Conservation (phyloP, 1,139 yeast genomes). For the Taphrina pruni region DNA sequence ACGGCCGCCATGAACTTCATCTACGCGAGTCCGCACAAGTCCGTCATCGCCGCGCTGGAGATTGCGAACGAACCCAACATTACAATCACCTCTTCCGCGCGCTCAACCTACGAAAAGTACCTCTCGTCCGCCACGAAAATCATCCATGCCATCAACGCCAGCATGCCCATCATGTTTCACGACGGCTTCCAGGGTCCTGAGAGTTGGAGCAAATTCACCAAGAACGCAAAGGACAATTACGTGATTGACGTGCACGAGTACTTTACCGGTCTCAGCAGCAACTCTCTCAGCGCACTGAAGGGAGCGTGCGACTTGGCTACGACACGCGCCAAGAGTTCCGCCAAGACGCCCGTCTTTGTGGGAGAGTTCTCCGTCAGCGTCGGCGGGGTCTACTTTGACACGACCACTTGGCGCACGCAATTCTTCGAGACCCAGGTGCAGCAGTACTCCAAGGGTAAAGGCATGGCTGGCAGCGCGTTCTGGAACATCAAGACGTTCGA, state of each 20-base stretch:
- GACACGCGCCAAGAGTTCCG: not conserved
- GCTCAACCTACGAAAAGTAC: slow-evolving; percentile 30
- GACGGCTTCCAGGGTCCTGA: slow-evolving; percentile 31
- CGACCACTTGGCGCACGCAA: slow-evolving; percentile 48
- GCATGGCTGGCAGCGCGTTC: slow-evolving; percentile 34
- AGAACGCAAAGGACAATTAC: slow-evolving; percentile 34
- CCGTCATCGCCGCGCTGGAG: slow-evolving; percentile 36
- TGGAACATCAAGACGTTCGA: slow-evolving; percentile 29
- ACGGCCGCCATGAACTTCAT: slow-evolving; percentile 36
- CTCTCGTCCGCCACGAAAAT: slow-evolving; percentile 27
- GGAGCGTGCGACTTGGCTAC: slow-evolving; percentile 19
- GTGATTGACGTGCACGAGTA: slow-evolving; percentile 37
- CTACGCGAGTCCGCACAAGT: slow-evolving; percentile 14
- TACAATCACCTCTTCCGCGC: slow-evolving; percentile 7
- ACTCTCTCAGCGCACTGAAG: slow-evolving; percentile 19
- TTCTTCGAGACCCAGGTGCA: slow-evolving; percentile 51
- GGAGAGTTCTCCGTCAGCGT: slow-evolving; percentile 36
- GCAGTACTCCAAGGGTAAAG: slow-evolving; percentile 4
- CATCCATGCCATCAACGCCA: slow-evolving; percentile 24
- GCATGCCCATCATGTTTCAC: slow-evolving; percentile 40
- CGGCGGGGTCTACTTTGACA: slow-evolving; percentile 31
- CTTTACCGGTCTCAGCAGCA: slow-evolving; percentile 19
- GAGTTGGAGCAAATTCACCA: slow-evolving; percentile 24
- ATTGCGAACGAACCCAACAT: slow-evolving; percentile 36
- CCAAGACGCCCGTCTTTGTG: slow-evolving; percentile 29